phyloP scores from a whole-genome alignment of 2,329 filamentous ascomycete genomes.

The Hypoxylon sp. region DNA sequence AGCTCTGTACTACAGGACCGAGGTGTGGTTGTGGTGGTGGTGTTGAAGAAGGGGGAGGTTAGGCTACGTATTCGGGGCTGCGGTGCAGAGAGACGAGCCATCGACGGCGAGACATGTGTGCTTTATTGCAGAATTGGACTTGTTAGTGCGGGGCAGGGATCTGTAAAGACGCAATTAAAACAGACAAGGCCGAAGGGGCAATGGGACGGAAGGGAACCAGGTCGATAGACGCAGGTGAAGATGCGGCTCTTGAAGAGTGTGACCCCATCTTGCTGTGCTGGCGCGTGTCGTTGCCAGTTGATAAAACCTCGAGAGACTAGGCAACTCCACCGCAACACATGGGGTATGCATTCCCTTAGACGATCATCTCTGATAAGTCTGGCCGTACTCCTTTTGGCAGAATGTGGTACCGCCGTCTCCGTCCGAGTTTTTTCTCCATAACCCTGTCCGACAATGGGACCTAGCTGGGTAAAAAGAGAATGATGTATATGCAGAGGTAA shows the following conservation, averaged over 20 bases:
- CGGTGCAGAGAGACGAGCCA: constrained; percentile 67
- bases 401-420: constrained; percentile 53
- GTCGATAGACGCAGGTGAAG: constrained; percentile 72
- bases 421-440: constrained; percentile 48
- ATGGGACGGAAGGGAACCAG: constrained; percentile 56
- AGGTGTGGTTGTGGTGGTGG: constrained; percentile 58
- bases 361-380: constrained; percentile 66
- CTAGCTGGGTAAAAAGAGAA: constrained; percentile 54
- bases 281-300: constrained; percentile 88
- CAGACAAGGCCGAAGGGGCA: constrained; percentile 55
- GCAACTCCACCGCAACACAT: constrained; percentile 73
- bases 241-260: constrained; percentile 78
- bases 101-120: constrained; percentile 73
- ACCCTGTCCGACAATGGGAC: constrained; percentile 54
- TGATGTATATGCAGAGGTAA: constrained; percentile 58
- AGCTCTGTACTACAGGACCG: constrained; percentile 58
- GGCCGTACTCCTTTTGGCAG: constrained; percentile 53
- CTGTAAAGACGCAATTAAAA: constrained; percentile 60
- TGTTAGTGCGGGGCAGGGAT: constrained; percentile 67
- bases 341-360: constrained; percentile 64
- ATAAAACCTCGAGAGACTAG: constrained; percentile 75
- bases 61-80: constrained; percentile 65
- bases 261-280: constrained; percentile 89
- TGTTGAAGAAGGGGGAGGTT: constrained; percentile 59
- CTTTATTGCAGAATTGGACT: constrained; percentile 72